These are phyloP conservation scores for Penicillium paradoxum DNA, from an alignment of 495 filamentous ascomycete genomes.

Conservation along the genomic window DNA sequence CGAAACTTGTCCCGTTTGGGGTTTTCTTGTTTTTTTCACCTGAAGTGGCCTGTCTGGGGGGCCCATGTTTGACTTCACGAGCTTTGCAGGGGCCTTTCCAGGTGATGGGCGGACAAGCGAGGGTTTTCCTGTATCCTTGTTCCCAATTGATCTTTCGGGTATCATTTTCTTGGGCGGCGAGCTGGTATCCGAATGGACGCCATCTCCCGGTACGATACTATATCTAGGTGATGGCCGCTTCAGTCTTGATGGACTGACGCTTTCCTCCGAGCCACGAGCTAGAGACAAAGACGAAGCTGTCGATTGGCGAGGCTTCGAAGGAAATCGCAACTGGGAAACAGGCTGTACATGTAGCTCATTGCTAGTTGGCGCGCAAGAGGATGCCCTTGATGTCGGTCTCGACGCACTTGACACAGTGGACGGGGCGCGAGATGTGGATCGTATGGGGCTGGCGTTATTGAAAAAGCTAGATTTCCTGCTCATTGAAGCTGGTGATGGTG, in stretches of 20 bases:
- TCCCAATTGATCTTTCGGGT: slow-evolving; percentile 19
- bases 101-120: slow-evolving; percentile 53
- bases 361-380: slow-evolving; percentile 27
- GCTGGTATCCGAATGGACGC: background rate
- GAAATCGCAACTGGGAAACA: slow-evolving; percentile 27
- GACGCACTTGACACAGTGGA: slow-evolving; percentile 49
- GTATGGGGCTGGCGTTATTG: slow-evolving; percentile 50
- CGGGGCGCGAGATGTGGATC: slow-evolving; percentile 50
- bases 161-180: slow-evolving; percentile 16
- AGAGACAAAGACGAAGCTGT: slow-evolving; percentile 15
- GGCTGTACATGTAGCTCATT: slow-evolving; percentile 25
- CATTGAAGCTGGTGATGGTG: slow-evolving; percentile 56
- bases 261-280: slow-evolving; percentile 11
- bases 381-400: slow-evolving; percentile 45
- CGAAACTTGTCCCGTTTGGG: slow-evolving; percentile 24
- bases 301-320: slow-evolving; percentile 27
- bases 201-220: slow-evolving; percentile 8
- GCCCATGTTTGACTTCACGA: slow-evolving; percentile 39
- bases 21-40: slow-evolving; percentile 43
- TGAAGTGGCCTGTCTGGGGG: slow-evolving; percentile 46
- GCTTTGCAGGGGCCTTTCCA: slow-evolving; percentile 50
- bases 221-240: slow-evolving; percentile 23
- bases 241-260: slow-evolving; percentile 27
- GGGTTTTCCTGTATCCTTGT: slow-evolving; percentile 45
- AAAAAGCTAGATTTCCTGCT: slow-evolving; percentile 59